Evolutionary conservation across 2,329 filamentous ascomycete species (phyloP).

Genomic region (Onygena corvina): DNA sequence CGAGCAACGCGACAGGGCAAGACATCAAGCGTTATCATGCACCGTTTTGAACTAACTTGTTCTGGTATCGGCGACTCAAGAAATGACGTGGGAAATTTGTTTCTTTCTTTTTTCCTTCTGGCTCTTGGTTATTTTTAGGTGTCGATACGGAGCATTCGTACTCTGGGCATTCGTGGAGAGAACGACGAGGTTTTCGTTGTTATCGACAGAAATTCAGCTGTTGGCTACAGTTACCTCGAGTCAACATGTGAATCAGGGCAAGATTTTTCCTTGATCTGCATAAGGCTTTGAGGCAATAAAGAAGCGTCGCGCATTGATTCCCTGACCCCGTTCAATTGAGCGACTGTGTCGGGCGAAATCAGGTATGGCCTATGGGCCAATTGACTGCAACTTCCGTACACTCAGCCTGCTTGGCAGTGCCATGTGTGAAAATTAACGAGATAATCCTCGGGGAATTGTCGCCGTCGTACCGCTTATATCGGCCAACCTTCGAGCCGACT

Average conservation of each 20-base stretch:
- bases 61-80: slow-evolving; percentile 2
- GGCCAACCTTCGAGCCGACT: too few species aligned
- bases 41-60: slow-evolving; percentile 2
- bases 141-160: too few species aligned
- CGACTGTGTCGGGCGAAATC: slow-evolving; percentile 1
- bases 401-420: too few species aligned
- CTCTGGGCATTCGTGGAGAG: background rate
- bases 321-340: background rate
- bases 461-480: too few species aligned
- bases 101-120: background rate
- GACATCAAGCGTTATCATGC: background rate
- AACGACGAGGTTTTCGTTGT: background rate
- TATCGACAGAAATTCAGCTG: too few species aligned
- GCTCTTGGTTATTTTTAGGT: background rate
- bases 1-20: background rate
- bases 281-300: background rate
- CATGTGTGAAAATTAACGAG: too few species aligned
- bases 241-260: background rate
- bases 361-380: too few species aligned
- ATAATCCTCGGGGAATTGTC: too few species aligned
- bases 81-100: background rate
- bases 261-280: background rate
- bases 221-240: too few species aligned
- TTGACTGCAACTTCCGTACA: too few species aligned
- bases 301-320: background rate